Evolutionary conservation across 495 filamentous ascomycete genomes (phyloP).

Genomic region (Annulohypoxylon nitens): DNA sequence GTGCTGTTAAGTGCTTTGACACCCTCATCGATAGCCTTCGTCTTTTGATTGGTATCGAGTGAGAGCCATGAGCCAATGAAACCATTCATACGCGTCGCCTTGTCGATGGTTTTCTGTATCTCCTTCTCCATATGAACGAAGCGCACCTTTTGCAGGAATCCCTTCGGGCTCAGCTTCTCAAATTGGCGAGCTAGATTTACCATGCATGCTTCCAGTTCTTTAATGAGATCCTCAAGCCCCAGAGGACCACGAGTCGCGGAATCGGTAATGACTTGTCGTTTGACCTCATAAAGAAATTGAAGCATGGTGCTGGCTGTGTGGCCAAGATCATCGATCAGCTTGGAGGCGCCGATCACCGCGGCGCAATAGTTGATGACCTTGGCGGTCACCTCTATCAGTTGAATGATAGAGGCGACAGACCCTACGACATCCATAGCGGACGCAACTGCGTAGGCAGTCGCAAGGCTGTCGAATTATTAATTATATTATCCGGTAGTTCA

Average conservation of each 20-base stretch:
- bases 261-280: slow-evolving; percentile 21
- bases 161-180: slow-evolving; percentile 32
- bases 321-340: slow-evolving; percentile 38
- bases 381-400: slow-evolving; percentile 34
- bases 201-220: slow-evolving; percentile 34
- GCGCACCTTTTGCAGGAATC: slow-evolving; percentile 24
- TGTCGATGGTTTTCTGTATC: slow-evolving; percentile 37
- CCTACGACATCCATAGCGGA: slow-evolving; percentile 37
- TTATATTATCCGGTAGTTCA: background rate
- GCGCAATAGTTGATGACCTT: slow-evolving; percentile 40
- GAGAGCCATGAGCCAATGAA: slow-evolving; percentile 42
- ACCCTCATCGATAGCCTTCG: slow-evolving; percentile 35
- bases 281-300: slow-evolving; percentile 38
- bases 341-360: slow-evolving; percentile 32
- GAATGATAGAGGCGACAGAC: slow-evolving; percentile 41
- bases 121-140: slow-evolving; percentile 44
- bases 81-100: slow-evolving; percentile 37
- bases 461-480: background rate
- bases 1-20: slow-evolving; percentile 31
- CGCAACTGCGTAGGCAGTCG: background rate
- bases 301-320: slow-evolving; percentile 38
- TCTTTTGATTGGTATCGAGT: slow-evolving; percentile 36
- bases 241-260: slow-evolving; percentile 7
- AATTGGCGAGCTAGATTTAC: slow-evolving; percentile 26
- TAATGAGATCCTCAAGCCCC: slow-evolving; percentile 30